Evolutionary conservation across 1,139 yeast genomes (phyloP).

Genomic region (Pneumocystis wakefieldiae): DNA sequence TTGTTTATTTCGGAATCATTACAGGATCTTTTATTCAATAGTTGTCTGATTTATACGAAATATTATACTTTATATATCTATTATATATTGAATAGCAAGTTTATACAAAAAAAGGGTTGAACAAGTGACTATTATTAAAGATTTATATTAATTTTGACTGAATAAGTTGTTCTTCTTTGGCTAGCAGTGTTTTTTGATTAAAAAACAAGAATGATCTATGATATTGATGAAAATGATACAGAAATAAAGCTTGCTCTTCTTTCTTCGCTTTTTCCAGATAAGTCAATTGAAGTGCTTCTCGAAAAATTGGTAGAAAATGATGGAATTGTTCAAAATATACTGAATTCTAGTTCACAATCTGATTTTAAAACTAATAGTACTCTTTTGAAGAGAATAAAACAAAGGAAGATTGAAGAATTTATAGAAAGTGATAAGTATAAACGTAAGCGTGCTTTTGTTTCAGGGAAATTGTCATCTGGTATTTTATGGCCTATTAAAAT

Average conservation of each 20-base stretch:
- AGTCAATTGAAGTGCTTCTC: slow-evolving; percentile 19
- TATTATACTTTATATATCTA: too few species aligned
- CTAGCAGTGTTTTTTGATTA: too few species aligned
- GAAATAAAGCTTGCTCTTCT: slow-evolving; percentile 22
- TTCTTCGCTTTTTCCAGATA: slow-evolving; percentile 18
- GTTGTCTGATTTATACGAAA: too few species aligned
- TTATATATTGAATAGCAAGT: too few species aligned
- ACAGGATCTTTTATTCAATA: too few species aligned
- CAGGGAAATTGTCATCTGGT: background rate
- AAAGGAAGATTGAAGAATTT: background rate
- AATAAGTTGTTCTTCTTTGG: too few species aligned
- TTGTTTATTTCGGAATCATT: too few species aligned
- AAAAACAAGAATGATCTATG: background rate
- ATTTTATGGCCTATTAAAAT: background rate
- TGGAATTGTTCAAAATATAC: slow-evolving; percentile 21
- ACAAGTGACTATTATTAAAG: too few species aligned
- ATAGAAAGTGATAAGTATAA: background rate
- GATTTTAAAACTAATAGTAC: background rate
- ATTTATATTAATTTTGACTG: too few species aligned
- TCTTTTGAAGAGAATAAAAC: background rate
- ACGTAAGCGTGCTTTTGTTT: background rate
- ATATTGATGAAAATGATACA: background rate
- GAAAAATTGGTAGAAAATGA: slow-evolving; percentile 25
- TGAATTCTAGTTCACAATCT: slow-evolving; percentile 14
- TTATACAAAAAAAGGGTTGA: too few species aligned